Base-by-base conservation (phyloP, 2,329 filamentous ascomycete genomes). In the Beauveria caledonica region DNA sequence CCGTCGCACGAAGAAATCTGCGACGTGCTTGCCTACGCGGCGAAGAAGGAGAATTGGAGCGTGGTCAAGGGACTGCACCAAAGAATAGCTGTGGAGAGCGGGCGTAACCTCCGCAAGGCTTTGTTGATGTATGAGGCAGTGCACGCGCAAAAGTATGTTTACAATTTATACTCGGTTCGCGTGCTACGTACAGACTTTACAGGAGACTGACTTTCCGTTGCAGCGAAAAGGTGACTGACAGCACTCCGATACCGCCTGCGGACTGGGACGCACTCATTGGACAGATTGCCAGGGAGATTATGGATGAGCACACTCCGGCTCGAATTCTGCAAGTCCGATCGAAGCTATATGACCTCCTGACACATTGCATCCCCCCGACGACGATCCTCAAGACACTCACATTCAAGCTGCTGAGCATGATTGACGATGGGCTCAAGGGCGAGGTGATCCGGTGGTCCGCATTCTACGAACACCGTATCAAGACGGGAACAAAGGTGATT, bases 91-190 rank as follows among this genome's bases (percentile, higher is more conserved):
- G 86, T 84, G 69, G 92, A 96, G 69, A 96, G 93, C 69, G 92
- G 91, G 40, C 84, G 94, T 64, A 99, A 99, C 74, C 73, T 99
- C 69, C 85, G 94, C 64, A 86, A 89, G 69, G 94, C 94, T 19
- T 76, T 99, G 69, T 79, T 99, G 66, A 99, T 99, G 92, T 96
- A 93, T 69, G 94, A 99, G 77, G 89, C 94, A 13, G 90, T 97
- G 27, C 91, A 97, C 77, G 94, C 94, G 39, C 93, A 97, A 71
- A 97, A 97, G 92, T 97, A 82, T 65, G 87, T 69, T 42, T 49
- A 29, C 50, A 40, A 19, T 29, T 29, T 21, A 11, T 36, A 5
- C 19, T n/a, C 49, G 10, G 40, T 27, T 17, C 25, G 21, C 19
- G 3, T 44, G 44, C 49, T 45, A 50, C 29, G 44, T 7, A 23